phyloP scores from a whole-genome alignment of 78 protist species.

The Chrysochromulina tobinii region DNA sequence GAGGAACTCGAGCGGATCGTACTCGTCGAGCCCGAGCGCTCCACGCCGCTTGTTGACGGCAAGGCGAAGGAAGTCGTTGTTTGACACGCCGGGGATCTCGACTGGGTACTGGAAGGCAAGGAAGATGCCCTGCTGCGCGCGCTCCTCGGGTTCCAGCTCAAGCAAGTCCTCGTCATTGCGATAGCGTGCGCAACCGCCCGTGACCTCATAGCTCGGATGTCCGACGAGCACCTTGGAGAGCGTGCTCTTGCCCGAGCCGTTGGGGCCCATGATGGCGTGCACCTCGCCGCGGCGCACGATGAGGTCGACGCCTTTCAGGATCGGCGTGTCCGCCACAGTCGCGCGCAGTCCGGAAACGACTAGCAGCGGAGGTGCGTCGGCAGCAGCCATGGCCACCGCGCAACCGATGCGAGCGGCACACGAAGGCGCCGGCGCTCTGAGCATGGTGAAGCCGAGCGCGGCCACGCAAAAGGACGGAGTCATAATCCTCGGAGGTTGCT shows the following conservation, averaged over 20 bases:
- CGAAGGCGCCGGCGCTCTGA: too few species aligned
- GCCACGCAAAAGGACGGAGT: too few species aligned
- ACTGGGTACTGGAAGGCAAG: slow-evolving; percentile 47
- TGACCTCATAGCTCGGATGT: neutral
- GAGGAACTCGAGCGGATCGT: slow-evolving; percentile 26
- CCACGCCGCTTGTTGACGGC: slow-evolving; percentile 13
- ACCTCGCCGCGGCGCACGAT: slow-evolving; percentile 43
- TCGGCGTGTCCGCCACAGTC: neutral
- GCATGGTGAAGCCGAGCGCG: too few species aligned
- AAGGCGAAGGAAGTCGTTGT: slow-evolving; percentile 40
- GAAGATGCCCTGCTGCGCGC: slow-evolving; percentile 51
- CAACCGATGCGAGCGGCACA: too few species aligned
- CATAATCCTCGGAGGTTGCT: too few species aligned
- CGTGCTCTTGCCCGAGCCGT: slow-evolving; percentile 57
- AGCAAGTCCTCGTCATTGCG: neutral
- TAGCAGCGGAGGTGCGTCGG: neutral
- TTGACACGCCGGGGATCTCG: slow-evolving; percentile 46
- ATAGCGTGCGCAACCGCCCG: neutral
- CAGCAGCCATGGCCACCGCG: too few species aligned
- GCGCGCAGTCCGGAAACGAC: neutral
- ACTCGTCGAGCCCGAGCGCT: neutral
- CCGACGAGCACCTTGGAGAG: slow-evolving; percentile 35
- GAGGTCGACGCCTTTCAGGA: slow-evolving; percentile 47
- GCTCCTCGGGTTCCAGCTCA: slow-evolving; percentile 41
- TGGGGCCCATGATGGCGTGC: slow-evolving; percentile 60